Conservation (phyloP, 306 rosid genomes). For the Cicer pinnatifidum region DNA sequence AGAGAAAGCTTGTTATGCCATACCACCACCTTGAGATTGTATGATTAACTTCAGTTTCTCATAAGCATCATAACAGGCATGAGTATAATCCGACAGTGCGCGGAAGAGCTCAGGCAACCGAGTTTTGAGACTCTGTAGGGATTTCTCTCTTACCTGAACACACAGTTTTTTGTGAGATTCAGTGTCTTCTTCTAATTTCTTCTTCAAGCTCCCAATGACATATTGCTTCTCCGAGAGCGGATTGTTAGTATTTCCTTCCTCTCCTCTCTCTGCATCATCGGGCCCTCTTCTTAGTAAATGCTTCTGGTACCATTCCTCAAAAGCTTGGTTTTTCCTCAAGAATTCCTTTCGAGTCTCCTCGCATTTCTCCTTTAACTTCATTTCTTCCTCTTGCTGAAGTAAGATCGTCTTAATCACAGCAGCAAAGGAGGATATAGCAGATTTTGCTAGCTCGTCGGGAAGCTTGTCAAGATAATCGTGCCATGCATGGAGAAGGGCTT, state of each 20-base stretch:
- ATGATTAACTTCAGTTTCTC: slow-evolving; percentile 56
- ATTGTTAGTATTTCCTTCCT: slow-evolving; percentile 63
- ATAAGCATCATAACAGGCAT: slow-evolving; percentile 64
- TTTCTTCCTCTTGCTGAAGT: slow-evolving; percentile 80
- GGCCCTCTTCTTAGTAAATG: slow-evolving; percentile 54
- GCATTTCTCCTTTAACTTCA: slow-evolving; percentile 75
- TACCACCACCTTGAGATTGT: slow-evolving; percentile 42
- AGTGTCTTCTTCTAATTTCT: slow-evolving; percentile 71
- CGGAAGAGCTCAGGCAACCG: slow-evolving; percentile 88
- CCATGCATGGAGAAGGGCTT: slow-evolving; percentile 69
- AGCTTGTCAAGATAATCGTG: slow-evolving; percentile 80
- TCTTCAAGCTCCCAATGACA: slow-evolving; percentile 75
- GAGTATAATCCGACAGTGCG: slow-evolving; percentile 61
- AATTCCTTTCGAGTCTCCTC: slow-evolving; percentile 73
- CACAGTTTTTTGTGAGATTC: slow-evolving; percentile 70
- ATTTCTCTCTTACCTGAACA: slow-evolving; percentile 77
- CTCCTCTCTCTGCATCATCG: slow-evolving; percentile 65
- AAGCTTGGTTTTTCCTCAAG: slow-evolving; percentile 64
- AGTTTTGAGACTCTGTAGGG: slow-evolving; percentile 71
- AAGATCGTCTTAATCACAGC: slow-evolving; percentile 75
- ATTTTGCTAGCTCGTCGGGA: slow-evolving; percentile 80
- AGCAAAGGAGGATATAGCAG: slow-evolving; percentile 74
- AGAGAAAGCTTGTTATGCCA: slow-evolving; percentile 5
- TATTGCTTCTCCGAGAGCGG: slow-evolving; percentile 62
- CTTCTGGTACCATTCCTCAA: slow-evolving; percentile 80